phyloP scores from a whole-genome alignment of 306 rosid genomes.

The Prunus mira region DNA sequence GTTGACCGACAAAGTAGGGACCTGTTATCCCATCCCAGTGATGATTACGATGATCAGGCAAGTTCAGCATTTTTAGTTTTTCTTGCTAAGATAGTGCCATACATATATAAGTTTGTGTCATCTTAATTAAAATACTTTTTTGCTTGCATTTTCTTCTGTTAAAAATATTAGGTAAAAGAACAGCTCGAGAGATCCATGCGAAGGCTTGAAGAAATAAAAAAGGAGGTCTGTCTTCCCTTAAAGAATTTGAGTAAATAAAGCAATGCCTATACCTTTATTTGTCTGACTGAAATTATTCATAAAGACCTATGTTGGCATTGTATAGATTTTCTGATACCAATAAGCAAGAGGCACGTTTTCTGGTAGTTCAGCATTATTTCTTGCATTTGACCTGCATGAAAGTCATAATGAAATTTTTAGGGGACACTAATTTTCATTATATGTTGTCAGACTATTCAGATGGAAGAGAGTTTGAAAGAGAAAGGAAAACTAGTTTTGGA shows the following conservation, averaged over 20 bases:
- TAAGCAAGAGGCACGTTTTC: neutral
- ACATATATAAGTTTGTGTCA: neutral
- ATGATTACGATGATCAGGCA: slow-evolving; percentile 46
- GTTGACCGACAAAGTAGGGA: slow-evolving; percentile 39
- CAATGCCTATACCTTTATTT: neutral
- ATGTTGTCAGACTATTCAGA: slow-evolving; percentile 50
- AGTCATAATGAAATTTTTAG: neutral
- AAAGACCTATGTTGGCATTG: neutral
- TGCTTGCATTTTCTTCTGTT: slow-evolving; percentile 9
- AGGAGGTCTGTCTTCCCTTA: slow-evolving; percentile 56
- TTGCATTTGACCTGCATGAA: neutral
- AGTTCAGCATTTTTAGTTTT: slow-evolving; percentile 18
- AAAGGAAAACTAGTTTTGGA: slow-evolving; percentile 38
- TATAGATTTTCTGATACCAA: slow-evolving; percentile 8
- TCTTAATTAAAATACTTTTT: neutral
- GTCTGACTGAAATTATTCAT: neutral
- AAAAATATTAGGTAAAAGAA: slow-evolving; percentile 50
- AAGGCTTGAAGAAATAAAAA: slow-evolving; percentile 53
- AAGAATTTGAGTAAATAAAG: slow-evolving; percentile 15
- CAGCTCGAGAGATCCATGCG: slow-evolving; percentile 55
- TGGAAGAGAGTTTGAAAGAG: slow-evolving; percentile 51
- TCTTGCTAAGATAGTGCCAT: slow-evolving; percentile 18
- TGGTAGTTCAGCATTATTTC: neutral
- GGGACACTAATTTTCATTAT: slow-evolving; percentile 26
- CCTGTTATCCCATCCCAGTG: slow-evolving; percentile 51